Base-by-base conservation (phyloP, 108 stramenopile genomes). In the Nitzschia sp. region DNA sequence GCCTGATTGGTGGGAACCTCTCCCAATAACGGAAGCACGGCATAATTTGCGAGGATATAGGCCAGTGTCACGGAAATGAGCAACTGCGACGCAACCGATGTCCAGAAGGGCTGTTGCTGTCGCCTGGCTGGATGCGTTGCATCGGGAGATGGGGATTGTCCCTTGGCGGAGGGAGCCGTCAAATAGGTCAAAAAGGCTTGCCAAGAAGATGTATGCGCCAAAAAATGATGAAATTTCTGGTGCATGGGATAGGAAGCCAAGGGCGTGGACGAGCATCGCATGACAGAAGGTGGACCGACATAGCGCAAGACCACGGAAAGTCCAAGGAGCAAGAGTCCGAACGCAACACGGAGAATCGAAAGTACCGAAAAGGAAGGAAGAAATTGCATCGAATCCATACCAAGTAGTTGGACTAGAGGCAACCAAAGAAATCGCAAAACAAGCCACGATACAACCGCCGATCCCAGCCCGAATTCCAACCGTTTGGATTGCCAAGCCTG, bases 261-360 rank as follows among this genome's bases (percentile, higher is more conserved):
- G 1, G 79, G 79, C 8, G 69, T 60, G 12, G 79, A 72, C 12
- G 79, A 80, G 41, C 79, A 80, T 21, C 79, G 73, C 48, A 80
- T 58, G 38, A 80, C 55, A 51, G 79, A 73, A 8, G 61, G 59
- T 37, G 79, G 73, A 40, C 79, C 73, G 20, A 80, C 51, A 59
- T 74, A 80, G 1, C 73, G 72, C 44, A 56, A 38, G 38, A 67
- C 44, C 20, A 74, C 58, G 0, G 73, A 62, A n/a, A 73, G 39
- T 8, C 73, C 69, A 15, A 80, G 52, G 8, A 80, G 51, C 38
- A 67, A 52, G 29, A 50, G 60, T 10, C 72, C 62, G 37, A 20
- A n/a, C 6, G 72, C 57, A 21, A 74, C 6, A 0, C 59, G 61
- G n/a, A 48, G 17, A 48, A 17, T 48, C 3, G 29, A 34, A 34